Percentiles rank a stretch among this genome's conserved stretches.
phyloP scores from a whole-genome alignment of 164 flowering plant species.

The Vitis vinifera region DNA sequence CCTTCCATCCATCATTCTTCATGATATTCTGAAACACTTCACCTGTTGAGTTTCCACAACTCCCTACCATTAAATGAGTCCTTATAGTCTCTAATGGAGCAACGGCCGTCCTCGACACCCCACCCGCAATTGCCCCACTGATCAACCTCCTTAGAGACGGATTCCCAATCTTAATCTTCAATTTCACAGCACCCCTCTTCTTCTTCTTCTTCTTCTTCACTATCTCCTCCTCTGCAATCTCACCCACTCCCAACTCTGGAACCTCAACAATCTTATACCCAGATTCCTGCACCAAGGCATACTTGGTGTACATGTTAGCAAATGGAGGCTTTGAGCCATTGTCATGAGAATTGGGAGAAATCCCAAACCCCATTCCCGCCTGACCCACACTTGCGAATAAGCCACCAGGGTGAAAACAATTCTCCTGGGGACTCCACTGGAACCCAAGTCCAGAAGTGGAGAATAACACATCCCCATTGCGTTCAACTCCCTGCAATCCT shows the following conservation, averaged over 20 bases:
- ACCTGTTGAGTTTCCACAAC: conserved; percentile 55
- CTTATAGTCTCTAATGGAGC: conserved; percentile 89
- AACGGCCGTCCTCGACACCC: conserved; percentile 69
- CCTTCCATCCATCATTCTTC: conserved; percentile 82
- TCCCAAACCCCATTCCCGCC: conserved; percentile 27
- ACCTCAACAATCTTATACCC: conserved; percentile 7
- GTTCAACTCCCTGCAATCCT: conserved; percentile 11
- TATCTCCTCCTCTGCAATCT: conserved; percentile 29
- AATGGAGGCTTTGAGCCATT: conserved; percentile 7
- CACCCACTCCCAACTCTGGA: conserved; percentile 8
- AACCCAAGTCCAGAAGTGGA: conserved; percentile 14
- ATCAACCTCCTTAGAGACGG: conserved; percentile 73
- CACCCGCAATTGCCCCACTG: conserved; percentile 89
- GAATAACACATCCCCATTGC: conserved; percentile 8
- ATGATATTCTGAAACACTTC: conserved; percentile 73
- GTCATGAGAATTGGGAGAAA: conserved; percentile 13
- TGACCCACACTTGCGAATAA: conserved; percentile 38
- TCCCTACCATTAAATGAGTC: conserved; percentile 92
- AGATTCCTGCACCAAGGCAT: conserved; percentile 11
- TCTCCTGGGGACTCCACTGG: conserved; percentile 7
- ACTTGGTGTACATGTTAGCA: conserved; percentile 9
- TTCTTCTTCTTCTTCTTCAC: conserved; percentile 26
- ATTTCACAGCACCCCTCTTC: conserved; percentile 44
- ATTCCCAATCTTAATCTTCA: conserved; percentile 65
- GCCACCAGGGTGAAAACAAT: conserved; percentile 13